These are phyloP conservation scores for Emmonsiellopsis sp. DNA, from an alignment of 2,329 filamentous ascomycete species.

Conservation along the genomic window DNA sequence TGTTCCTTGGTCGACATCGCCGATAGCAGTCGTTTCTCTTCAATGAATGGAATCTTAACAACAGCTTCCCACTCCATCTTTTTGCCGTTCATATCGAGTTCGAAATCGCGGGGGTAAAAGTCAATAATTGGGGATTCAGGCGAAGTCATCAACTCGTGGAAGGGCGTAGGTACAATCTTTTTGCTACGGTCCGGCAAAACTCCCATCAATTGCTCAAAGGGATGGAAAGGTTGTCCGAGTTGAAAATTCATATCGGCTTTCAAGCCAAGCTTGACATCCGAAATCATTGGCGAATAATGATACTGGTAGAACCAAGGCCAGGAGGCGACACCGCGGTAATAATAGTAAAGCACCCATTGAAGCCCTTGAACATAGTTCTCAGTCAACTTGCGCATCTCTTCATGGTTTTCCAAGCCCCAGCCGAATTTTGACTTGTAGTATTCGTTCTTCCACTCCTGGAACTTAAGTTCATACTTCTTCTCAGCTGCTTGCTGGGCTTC, in stretches of 20 bases:
- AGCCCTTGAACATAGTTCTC: conserved; percentile 97
- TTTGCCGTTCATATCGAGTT: conserved; percentile 98
- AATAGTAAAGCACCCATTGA: conserved; percentile 97
- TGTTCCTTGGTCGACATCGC: conserved; percentile 83
- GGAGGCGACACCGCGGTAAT: conserved; percentile 91
- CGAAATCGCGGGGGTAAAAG: conserved; percentile 95
- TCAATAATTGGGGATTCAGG: conserved; percentile 88
- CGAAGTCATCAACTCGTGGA: conserved; percentile 88
- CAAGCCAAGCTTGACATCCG: conserved; percentile 83
- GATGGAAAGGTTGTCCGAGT: conserved; percentile 87
- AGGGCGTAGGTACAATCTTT: conserved; percentile 80
- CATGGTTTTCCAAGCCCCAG: conserved; percentile 73
- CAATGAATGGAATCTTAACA: conserved; percentile 97
- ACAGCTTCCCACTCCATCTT: conserved; percentile 99
- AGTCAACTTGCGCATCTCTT: conserved; percentile 69
- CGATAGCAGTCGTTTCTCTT: conserved; percentile 72
- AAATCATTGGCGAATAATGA: conserved; percentile 96
- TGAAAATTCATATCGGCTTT: conserved; percentile 83
- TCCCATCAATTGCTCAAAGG: conserved; percentile 96
- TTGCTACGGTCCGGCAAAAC: conserved; percentile 96
- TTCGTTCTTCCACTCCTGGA: conserved; percentile 84
- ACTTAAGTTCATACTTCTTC: conserved; percentile 81
- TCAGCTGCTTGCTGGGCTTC: conserved; percentile 73
- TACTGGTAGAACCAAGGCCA: conserved; percentile 99
- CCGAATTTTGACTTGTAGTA: conserved; percentile 90